Base-by-base conservation (phyloP, 2,329 filamentous ascomycete genomes). In the Didymellaceae sp. region DNA sequence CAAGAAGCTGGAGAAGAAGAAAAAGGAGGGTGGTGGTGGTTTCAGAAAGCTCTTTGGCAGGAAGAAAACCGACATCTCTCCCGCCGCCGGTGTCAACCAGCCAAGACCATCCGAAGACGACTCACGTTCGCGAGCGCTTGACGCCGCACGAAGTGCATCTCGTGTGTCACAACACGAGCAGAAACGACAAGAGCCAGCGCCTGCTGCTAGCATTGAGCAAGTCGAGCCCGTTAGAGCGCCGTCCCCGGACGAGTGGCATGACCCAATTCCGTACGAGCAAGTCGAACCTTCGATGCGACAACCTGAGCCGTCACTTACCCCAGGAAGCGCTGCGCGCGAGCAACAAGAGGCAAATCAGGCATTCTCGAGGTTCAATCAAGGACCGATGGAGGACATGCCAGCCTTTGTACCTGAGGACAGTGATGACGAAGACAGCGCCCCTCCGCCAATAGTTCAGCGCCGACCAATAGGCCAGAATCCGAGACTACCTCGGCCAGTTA, bases 341-440 rank as follows among this genome's bases (percentile, higher is more conserved):
- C 81, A 80, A 6, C 74, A 76, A 32, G 81, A 87, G 59, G 82
- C 84, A n/a, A 77, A 79, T 24, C 74, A 81, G 9, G 86, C 86
- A 47, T 86, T 86, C 65, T 82, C 82, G 13, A 79, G 78, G 18
- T 97, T 97, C 67, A 89, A 94, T 65, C 93, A 97, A 75, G 94
- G 92, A 2, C 94, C 94, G 1, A 81, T 97, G 18, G 74, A 83
- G 8, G 91, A 97, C 48, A 89, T 94, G 71, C 93, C 94, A 3
- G 90, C 91, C 1, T 96, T 95, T 66, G 80, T 84, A 9, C 90
- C 90, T 4, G 68, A 73, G 3, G 73, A 71, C 8, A 69, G 67
- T 30, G 67, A 71, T 4, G 67, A 71, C 5, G 68, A 68, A 4
- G 55, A 49, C 8, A 30, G 32, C 17, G 31, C 54, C 21, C 45